Percentiles rank a stretch among this genome's conserved stretches.
Evolutionary conservation across 768 basidiomycete species (phyloP).

Genomic region (Auricularia sp.): DNA sequence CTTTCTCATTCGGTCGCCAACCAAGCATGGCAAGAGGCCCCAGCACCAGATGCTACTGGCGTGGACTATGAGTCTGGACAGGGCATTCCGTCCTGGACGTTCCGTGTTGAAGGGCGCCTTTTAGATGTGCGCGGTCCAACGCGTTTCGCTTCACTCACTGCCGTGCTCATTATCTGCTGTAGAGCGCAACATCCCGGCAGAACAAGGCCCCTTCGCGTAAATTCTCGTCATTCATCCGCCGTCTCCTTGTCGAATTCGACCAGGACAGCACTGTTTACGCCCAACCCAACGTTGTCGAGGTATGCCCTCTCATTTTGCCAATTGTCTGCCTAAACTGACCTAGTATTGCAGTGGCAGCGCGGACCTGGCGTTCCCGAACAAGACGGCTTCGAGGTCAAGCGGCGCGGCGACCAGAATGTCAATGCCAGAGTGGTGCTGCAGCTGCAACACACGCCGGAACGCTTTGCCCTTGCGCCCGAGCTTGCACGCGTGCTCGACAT

Average conservation of each 20-base stretch:
- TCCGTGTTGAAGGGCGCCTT: constrained; percentile 80
- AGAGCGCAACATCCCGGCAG: constrained; percentile 20
- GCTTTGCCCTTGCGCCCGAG: constrained; percentile 69
- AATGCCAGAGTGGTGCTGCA: constrained; percentile 78
- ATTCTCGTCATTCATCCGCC: constrained; percentile 78
- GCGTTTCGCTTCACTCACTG: constrained; percentile 9
- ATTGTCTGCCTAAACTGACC: constrained; percentile 33
- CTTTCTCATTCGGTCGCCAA: constrained; percentile 79
- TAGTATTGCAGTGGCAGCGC: constrained; percentile 24
- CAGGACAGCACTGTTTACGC: constrained; percentile 71
- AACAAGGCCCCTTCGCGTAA: constrained; percentile 59
- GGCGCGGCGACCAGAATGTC: constrained; percentile 70
- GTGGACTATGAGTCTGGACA: constrained; percentile 72
- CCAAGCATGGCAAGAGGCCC: constrained; percentile 65
- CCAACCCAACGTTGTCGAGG: constrained; percentile 86
- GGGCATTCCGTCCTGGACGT: constrained; percentile 80
- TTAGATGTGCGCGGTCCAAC: constrained; percentile 32
- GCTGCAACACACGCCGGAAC: constrained; percentile 78
- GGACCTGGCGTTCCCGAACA: constrained; percentile 35
- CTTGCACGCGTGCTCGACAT: constrained; percentile 57
- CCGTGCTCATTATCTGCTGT: constrained; percentile 20
- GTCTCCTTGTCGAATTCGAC: constrained; percentile 80
- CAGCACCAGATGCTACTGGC: constrained; percentile 24
- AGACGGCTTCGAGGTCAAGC: constrained; percentile 79
- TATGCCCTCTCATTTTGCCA: constrained; percentile 23